These are phyloP conservation scores for Flaveria robusta DNA, from an alignment of 129 eudicot species.

Conservation along the genomic window DNA sequence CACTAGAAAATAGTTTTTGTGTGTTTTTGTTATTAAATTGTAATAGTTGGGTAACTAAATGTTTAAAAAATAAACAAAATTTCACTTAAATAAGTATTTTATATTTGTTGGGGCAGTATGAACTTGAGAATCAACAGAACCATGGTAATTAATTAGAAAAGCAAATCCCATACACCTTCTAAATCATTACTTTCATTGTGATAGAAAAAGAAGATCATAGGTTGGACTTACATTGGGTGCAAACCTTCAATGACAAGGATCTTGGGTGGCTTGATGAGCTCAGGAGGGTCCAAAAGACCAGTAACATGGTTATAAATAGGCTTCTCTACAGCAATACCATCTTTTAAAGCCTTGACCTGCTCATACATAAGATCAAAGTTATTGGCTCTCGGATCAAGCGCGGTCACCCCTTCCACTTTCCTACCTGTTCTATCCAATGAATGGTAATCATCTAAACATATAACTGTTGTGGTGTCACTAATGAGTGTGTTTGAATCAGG, in stretches of 20 bases:
- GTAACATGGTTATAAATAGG: slow-evolving; percentile 92
- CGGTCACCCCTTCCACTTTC: slow-evolving; percentile 91
- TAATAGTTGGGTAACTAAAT: not conserved
- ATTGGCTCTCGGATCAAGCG: slow-evolving; percentile 92
- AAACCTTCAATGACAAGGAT: slow-evolving; percentile 95
- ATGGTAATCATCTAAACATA: slow-evolving; percentile 92
- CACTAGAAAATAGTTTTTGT: not conserved
- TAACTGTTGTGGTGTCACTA: slow-evolving; percentile 90
- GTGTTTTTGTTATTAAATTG: not conserved
- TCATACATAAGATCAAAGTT: slow-evolving; percentile 96
- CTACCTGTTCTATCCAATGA: slow-evolving; percentile 91
- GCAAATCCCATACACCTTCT: not conserved
- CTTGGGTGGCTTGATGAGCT: slow-evolving; percentile 93
- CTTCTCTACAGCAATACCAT: slow-evolving; percentile 69
- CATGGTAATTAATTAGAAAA: not conserved
- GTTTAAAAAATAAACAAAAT: not conserved
- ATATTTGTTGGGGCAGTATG: too few species aligned
- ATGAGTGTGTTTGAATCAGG: slow-evolving; percentile 96
- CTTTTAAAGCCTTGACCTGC: slow-evolving; percentile 86
- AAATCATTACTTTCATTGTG: not conserved
- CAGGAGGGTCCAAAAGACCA: slow-evolving; percentile 94
- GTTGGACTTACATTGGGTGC: slow-evolving; percentile 83
- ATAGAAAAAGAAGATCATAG: not conserved
- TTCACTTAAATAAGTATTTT: too few species aligned
- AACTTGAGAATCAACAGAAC: not conserved